Evolutionary conservation across 495 filamentous ascomycete species (phyloP).

Genomic region (Penicillium silybi): DNA sequence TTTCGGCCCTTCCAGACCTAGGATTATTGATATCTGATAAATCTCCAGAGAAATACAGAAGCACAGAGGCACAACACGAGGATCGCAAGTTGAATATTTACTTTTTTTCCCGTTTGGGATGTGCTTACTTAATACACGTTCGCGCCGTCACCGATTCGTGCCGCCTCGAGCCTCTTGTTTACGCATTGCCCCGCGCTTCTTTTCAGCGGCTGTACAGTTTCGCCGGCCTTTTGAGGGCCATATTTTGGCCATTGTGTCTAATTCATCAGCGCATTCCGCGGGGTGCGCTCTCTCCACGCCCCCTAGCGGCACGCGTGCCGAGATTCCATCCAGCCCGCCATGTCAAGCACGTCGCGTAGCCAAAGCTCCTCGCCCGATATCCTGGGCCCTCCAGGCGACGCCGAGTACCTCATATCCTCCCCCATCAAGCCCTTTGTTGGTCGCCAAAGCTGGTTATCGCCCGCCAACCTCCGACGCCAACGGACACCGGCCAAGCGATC

Average conservation of each 20-base stretch:
- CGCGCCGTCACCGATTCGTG: constrained; percentile 11
- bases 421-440: constrained; percentile 39
- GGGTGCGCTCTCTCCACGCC: constrained; percentile 20
- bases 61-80: not conserved
- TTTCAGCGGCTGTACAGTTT: constrained; percentile 3
- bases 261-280: constrained; percentile 17
- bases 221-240: not conserved
- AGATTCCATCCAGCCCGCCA: constrained; percentile 22
- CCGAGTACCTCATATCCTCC: constrained; percentile 44
- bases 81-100: not conserved
- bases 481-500: constrained; percentile 34
- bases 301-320: constrained; percentile 27
- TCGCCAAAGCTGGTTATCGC: constrained; percentile 44
- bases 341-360: constrained; percentile 34
- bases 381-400: constrained; percentile 44
- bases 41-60: not conserved
- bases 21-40: not conserved
- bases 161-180: constrained; percentile 40
- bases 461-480: constrained; percentile 29
- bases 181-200: constrained; percentile 28
- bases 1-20: not conserved
- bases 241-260: not conserved
- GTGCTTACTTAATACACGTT: constrained; percentile 15
- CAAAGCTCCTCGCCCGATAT: constrained; percentile 45
- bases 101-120: constrained; percentile 6